These are phyloP conservation scores for Dothidotthia symphoricarpi DNA, from an alignment of 2,329 filamentous ascomycete genomes.

Conservation along the genomic window DNA sequence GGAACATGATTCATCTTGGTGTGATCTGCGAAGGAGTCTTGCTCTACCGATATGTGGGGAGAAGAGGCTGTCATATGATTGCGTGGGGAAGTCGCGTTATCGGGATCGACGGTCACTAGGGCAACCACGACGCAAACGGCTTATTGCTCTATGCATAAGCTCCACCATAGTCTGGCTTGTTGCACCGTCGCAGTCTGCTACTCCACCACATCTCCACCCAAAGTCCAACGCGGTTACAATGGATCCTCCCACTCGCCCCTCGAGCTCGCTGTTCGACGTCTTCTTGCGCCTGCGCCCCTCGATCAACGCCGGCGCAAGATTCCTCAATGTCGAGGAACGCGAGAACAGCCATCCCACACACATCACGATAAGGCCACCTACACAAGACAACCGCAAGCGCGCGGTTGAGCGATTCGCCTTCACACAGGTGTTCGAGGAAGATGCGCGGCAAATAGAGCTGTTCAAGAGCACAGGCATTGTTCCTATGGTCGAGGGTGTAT, in stretches of 20 bases:
- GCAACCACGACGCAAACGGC: too few species aligned
- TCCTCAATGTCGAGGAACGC: conserved; percentile 69
- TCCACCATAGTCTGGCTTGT: too few species aligned
- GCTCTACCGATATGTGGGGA: too few species aligned
- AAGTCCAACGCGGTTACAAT: conserved; percentile 25
- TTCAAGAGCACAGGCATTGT: conserved; percentile 78
- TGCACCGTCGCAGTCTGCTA: conserved; percentile 2
- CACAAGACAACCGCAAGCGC: conserved; percentile 76
- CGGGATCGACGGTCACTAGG: too few species aligned
- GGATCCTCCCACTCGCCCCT: conserved; percentile 39
- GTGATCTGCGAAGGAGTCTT: too few species aligned
- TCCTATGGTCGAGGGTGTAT: conserved; percentile 74
- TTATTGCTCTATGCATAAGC: too few species aligned
- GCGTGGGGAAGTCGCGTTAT: too few species aligned
- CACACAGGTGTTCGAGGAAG: conserved; percentile 87
- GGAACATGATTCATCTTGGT: too few species aligned
- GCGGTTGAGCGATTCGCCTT: conserved; percentile 94
- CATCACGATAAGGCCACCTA: conserved; percentile 61
- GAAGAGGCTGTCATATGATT: too few species aligned
- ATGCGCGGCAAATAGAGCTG: conserved; percentile 78
- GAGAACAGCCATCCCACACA: conserved; percentile 46
- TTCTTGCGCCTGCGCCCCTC: conserved; percentile 72
- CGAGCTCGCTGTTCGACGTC: conserved; percentile 75
- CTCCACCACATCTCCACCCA: conserved; percentile 7
- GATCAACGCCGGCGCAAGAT: conserved; percentile 51